Evolutionary conservation across 306 rosid species (phyloP), one percentile per base, ranked within the genome.

Genomic region (Lotus japonicus): DNA sequence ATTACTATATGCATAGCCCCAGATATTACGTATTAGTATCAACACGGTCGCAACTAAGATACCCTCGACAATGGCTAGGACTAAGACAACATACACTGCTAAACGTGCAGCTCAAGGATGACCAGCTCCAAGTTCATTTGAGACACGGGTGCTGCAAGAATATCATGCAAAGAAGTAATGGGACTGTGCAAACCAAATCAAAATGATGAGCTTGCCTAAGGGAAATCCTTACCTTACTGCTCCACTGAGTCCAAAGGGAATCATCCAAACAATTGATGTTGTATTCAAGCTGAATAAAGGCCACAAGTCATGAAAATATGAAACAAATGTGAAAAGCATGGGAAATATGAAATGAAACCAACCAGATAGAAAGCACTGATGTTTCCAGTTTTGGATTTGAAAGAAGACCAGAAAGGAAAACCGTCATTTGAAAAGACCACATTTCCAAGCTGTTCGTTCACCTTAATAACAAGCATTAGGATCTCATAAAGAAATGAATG

Each of bases 191-290:
- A 31, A 23, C 10, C 5, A 38, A 36, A 16, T n/a, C 44, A 43
- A 55, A 56, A 9, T 6, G 7, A 17, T 26, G 8, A 52, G 35
- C 4, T 5, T 48, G 61, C 21, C 10, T 7, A 13, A 9, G 38
- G n/a, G 38, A 52, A 44, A 36, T 39, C 23, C 82, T 84, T 51
- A 91, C 96, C 97, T 88, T 43, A 75, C 80, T 48, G 96, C 92
- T 74, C 82, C 77, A 79, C 97, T 78, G 16, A 91, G 84, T 76
- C 96, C 94, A 68, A 76, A 83, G 7, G 94, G 82, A 65, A 91
- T 82, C 91, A 82, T 84, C 91, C 94, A 91, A 74, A 71, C 77
- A 5, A 50, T 26, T 69, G 83, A 31, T 11, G 60, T 33, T 16
- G 96, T 88, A 64, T 83, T 88, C 46, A 88, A 79, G 72, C 96